A percentile compares a stretch with the other conserved stretches of the same genome.
These are phyloP conservation scores for Helianthus tuberosus DNA, from an alignment of 129 eudicot genomes.

Conservation along the genomic window DNA sequence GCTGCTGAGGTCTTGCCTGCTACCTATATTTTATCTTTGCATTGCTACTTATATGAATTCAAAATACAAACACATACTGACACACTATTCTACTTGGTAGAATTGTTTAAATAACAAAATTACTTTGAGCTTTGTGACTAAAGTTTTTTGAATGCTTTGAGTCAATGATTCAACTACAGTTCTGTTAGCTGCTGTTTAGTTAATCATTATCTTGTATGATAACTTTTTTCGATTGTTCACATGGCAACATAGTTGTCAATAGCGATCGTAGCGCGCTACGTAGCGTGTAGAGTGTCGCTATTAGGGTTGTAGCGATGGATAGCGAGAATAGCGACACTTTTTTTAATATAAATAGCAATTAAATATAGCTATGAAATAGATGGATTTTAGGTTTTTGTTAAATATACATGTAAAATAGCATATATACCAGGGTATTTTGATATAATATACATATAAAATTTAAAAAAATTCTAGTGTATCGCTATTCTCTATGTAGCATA, in stretches of 20 bases:
- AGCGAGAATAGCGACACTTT: no score
- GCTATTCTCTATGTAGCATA: no score
- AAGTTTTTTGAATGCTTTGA: neutral
- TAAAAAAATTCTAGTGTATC: no score
- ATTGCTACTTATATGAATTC: neutral
- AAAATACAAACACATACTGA: neutral
- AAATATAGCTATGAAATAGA: no score
- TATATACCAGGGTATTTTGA: no score
- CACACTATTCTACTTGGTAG: conserved; percentile 9
- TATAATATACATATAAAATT: no score
- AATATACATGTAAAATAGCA: no score
- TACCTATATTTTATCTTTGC: conserved; percentile 22
- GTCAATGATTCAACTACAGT: neutral
- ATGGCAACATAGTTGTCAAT: neutral
- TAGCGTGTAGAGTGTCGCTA: neutral
- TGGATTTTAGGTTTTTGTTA: no score
- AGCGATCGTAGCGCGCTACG: neutral
- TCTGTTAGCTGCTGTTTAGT: neutral
- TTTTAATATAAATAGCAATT: no score
- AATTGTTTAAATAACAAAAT: conserved; percentile 8
- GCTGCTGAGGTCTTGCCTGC: conserved; percentile 79
- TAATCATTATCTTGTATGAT: neutral
- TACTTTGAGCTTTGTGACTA: conserved; percentile 1
- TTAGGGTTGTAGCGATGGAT: no score
- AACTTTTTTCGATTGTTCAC: neutral